Percentiles rank a stretch among this genome's conserved stretches.
phyloP scores from a whole-genome alignment of 495 filamentous ascomycete genomes.

The Aspergillus kassunensis region DNA sequence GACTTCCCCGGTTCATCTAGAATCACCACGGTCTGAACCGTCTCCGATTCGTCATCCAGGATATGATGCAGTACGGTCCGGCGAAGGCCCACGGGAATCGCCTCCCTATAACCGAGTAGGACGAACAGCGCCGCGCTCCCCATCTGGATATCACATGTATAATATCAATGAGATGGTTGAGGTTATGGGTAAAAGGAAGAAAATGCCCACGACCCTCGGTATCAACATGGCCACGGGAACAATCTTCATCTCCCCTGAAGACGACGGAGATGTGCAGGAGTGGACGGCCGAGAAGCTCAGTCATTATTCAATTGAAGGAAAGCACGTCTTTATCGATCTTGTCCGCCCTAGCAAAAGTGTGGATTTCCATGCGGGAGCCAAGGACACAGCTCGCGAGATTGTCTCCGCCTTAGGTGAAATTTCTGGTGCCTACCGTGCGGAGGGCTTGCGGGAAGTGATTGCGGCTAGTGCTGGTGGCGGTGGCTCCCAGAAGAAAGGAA shows the following conservation, averaged over 20 bases:
- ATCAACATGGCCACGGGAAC: slow-evolving; percentile 81
- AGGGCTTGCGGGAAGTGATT: slow-evolving; percentile 82
- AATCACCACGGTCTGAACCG: slow-evolving; percentile 38
- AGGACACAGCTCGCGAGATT: slow-evolving; percentile 94
- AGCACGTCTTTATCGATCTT: slow-evolving; percentile 94
- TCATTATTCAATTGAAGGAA: slow-evolving; percentile 95
- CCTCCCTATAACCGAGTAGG: slow-evolving; percentile 56
- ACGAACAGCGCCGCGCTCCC: slow-evolving; percentile 48
- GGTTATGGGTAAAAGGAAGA: slow-evolving; percentile 91
- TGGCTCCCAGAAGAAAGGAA: slow-evolving; percentile 67
- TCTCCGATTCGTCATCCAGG: slow-evolving; percentile 27
- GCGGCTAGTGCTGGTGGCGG: slow-evolving; percentile 65
- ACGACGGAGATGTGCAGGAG: slow-evolving; percentile 79
- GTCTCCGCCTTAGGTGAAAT: slow-evolving; percentile 83
- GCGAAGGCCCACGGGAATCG: slow-evolving; percentile 47
- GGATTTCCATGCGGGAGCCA: slow-evolving; percentile 95
- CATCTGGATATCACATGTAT: slow-evolving; percentile 84
- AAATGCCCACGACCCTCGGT: slow-evolving; percentile 91
- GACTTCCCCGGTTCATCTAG: slow-evolving; percentile 50
- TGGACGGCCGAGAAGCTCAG: slow-evolving; percentile 92
- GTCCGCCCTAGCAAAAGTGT: slow-evolving; percentile 86
- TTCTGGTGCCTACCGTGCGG: slow-evolving; percentile 74
- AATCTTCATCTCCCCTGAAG: slow-evolving; percentile 90
- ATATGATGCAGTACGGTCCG: slow-evolving; percentile 17
- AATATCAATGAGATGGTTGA: slow-evolving; percentile 96